A percentile compares a stretch with the other conserved stretches of the same genome.
Evolutionary conservation across 371 early-diverging fungal genomes (phyloP).

Genomic region (Enterocytospora artemiae): DNA sequence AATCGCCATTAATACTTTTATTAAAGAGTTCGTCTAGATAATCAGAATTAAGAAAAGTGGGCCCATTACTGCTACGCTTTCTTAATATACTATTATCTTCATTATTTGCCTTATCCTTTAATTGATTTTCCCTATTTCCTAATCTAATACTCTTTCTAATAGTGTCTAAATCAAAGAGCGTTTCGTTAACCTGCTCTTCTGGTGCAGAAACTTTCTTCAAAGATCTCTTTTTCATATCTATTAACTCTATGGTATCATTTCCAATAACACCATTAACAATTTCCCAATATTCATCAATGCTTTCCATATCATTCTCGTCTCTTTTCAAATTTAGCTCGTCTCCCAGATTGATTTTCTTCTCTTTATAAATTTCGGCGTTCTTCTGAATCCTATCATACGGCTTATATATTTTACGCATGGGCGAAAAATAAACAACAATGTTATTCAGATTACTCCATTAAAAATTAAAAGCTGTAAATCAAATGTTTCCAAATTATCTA

Average conservation of each 20-base stretch:
- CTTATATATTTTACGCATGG: constrained; percentile 43
- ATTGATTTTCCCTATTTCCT: no score
- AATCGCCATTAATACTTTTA: no score
- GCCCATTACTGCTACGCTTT: no score
- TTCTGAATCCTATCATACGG: constrained; percentile 23
- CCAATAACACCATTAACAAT: constrained; percentile 32
- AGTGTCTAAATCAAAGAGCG: constrained; percentile 36
- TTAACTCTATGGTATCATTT: constrained; percentile 10
- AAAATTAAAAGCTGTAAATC: no score
- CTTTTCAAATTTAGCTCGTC: constrained; percentile 28
- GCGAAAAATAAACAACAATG: constrained; percentile 11
- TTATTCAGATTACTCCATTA: no score
- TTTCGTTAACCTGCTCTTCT: constrained; percentile 18
- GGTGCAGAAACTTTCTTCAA: neutral
- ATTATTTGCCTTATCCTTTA: no score
- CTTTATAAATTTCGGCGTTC: constrained; percentile 12
- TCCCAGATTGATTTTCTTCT: constrained; percentile 30
- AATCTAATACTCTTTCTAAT: constrained; percentile 31
- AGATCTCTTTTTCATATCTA: constrained; percentile 7
- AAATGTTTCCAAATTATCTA: no score
- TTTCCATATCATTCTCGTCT: constrained; percentile 48
- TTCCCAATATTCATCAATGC: constrained; percentile 50
- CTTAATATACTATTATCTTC: no score
- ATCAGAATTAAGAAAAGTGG: no score
- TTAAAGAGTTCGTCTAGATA: no score